Evolutionary conservation across 2,329 filamentous ascomycete species (phyloP).

Genomic region (Sporothrix pallida): DNA sequence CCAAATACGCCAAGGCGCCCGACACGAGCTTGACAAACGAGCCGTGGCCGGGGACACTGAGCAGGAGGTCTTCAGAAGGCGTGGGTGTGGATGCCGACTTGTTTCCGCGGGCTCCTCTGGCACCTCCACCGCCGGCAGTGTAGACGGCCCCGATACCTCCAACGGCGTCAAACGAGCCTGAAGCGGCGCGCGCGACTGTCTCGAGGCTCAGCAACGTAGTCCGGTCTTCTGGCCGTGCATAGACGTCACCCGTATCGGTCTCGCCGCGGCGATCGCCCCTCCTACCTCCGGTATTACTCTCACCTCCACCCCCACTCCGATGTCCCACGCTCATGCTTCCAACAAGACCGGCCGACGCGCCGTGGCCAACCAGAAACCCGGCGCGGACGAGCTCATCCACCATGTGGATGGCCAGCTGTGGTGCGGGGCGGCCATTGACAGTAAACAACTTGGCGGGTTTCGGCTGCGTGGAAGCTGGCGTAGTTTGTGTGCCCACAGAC

Average conservation of each 20-base stretch:
- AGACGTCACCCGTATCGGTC: conserved; percentile 45
- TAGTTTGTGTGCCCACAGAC: conserved; percentile 54
- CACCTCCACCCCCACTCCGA: conserved; percentile 42
- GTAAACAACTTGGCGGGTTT: conserved; percentile 20
- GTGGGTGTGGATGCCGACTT: background rate
- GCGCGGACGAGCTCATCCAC: conserved; percentile 65
- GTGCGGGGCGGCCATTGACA: conserved; percentile 32
- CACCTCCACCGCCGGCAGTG: conserved; percentile 62
- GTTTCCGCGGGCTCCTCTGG: conserved; percentile 42
- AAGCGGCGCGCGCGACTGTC: conserved; percentile 67
- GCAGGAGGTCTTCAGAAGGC: conserved; percentile 50
- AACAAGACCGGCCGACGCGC: conserved; percentile 38
- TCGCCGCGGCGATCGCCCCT: conserved; percentile 15
- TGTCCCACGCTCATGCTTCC: conserved; percentile 38
- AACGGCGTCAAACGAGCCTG: conserved; percentile 71
- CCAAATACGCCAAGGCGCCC: conserved; percentile 65
- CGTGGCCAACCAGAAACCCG: conserved; percentile 68
- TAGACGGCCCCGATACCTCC: conserved; percentile 71
- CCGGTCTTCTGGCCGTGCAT: conserved; percentile 58
- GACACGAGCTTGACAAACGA: conserved; percentile 69
- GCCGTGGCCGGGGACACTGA: conserved; percentile 71
- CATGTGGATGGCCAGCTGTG: conserved; percentile 51
- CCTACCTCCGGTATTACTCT: conserved; percentile 31
- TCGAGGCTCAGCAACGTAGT: conserved; percentile 66
- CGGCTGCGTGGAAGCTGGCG: conserved; percentile 43